Conservation (phyloP, 2,329 filamentous ascomycete genomes). For the Lecanicillium sp. region DNA sequence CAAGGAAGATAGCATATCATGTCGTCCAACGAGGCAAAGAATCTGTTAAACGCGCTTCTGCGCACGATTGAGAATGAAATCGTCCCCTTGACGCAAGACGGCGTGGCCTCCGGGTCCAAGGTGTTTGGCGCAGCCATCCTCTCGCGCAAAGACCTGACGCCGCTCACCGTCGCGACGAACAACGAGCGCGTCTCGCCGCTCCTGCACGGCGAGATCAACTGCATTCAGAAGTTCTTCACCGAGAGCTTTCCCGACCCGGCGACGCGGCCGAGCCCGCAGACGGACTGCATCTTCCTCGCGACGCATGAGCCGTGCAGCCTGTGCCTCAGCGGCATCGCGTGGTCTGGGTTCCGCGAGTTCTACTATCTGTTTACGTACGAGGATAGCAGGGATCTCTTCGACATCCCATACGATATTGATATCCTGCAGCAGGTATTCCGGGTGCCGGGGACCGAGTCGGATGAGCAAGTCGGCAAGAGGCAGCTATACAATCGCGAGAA, state of each 20-base stretch:
- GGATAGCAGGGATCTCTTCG: conserved; percentile 50
- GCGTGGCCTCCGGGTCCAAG: conserved; percentile 48
- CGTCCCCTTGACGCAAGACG: conserved; percentile 43
- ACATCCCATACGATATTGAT: conserved; percentile 52
- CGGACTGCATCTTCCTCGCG: conserved; percentile 51
- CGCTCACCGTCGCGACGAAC: conserved; percentile 48
- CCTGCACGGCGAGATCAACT: conserved; percentile 55
- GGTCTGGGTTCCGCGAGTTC: conserved; percentile 50
- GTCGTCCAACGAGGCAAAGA: conserved; percentile 16
- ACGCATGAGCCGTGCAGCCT: conserved; percentile 55
- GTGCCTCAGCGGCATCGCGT: conserved; percentile 52
- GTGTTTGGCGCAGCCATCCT: conserved; percentile 53
- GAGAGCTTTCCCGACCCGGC: conserved; percentile 27
- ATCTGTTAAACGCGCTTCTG: conserved; percentile 36
- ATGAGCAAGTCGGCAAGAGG: conserved; percentile 31
- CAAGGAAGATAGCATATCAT: conserved; percentile 17
- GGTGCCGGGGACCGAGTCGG: conserved; percentile 36
- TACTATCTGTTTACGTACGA: conserved; percentile 56
- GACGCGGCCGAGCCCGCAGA: conserved; percentile 31
- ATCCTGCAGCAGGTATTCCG: conserved; percentile 51
- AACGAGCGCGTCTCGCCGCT: conserved; percentile 49
- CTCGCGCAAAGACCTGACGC: conserved; percentile 32
- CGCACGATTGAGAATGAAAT: conserved; percentile 39
- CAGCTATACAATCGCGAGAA: conserved; percentile 50
- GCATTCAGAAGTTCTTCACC: conserved; percentile 52